Conservation (phyloP, 495 filamentous ascomycete species). For the Collariella sp. region DNA sequence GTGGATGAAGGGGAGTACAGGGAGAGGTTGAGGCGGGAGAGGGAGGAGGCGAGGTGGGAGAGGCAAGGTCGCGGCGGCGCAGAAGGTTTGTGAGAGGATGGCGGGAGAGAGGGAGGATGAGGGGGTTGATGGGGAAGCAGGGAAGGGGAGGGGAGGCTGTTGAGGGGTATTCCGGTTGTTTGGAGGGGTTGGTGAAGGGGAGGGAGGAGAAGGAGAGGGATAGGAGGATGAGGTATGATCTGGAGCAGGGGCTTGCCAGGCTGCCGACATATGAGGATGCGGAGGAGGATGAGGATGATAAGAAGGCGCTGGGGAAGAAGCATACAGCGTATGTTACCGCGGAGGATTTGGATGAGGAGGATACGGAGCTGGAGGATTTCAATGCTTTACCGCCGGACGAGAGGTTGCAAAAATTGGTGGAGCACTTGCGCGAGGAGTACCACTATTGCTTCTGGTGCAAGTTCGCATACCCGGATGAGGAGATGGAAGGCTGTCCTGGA, state of each 20-base stretch:
- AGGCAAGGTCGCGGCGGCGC: constrained; percentile 60
- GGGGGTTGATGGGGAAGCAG: constrained; percentile 14
- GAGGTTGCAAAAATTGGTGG: constrained; percentile 53
- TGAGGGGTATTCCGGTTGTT: constrained; percentile 63
- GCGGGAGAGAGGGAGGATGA: constrained; percentile 40
- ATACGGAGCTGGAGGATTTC: constrained; percentile 78
- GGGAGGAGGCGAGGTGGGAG: constrained; percentile 61
- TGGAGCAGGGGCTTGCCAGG: constrained; percentile 45
- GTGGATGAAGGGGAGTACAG: constrained; percentile 69
- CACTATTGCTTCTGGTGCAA: constrained; percentile 98
- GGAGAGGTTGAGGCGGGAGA: constrained; percentile 61
- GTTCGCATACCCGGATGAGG: constrained; percentile 56
- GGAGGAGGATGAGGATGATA: constrained; percentile 46
- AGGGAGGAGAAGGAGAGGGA: constrained; percentile 64
- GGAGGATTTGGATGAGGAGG: constrained; percentile 74
- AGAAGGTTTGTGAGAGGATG: constrained; percentile 73
- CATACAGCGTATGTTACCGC: constrained; percentile 38
- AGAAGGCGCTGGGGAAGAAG: constrained; percentile 38
- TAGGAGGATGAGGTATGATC: constrained; percentile 55
- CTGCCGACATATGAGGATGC: constrained; percentile 45
- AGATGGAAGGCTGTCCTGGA: constrained; percentile 86
- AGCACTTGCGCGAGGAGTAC: constrained; percentile 58
- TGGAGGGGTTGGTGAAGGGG: constrained; percentile 63
- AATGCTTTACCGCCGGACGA: constrained; percentile 57
- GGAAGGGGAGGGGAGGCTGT: constrained; percentile 33